These are phyloP conservation scores for Gentiana straminea DNA, from an alignment of 257 asterid species.

Conservation along the genomic window DNA sequence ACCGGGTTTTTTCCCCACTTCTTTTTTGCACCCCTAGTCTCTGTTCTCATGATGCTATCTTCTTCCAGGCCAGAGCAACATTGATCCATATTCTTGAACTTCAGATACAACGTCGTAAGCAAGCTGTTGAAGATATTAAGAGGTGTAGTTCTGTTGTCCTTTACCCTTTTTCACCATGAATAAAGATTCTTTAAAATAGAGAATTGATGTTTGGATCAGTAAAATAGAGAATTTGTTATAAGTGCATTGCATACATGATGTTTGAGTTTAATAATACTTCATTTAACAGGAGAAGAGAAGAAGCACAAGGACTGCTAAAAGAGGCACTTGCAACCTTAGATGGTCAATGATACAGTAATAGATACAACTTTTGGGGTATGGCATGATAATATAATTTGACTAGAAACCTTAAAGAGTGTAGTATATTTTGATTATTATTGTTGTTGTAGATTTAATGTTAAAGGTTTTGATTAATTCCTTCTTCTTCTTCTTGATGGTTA, in stretches of 20 bases:
- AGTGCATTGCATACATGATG: no score
- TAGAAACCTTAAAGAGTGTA: no score
- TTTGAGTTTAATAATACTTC: slow-evolving; percentile 3
- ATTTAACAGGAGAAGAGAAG: slow-evolving; percentile 73
- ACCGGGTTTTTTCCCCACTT: background rate
- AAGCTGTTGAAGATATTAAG: slow-evolving; percentile 95
- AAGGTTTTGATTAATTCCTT: no score
- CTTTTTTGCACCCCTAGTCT: background rate
- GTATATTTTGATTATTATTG: no score
- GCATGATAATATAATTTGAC: no score
- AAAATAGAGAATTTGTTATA: no score
- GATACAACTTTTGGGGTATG: background rate
- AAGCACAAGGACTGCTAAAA: slow-evolving; percentile 54
- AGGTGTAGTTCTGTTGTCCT: slow-evolving; percentile 30
- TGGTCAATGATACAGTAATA: slow-evolving; percentile 25
- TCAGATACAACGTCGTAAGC: slow-evolving; percentile 84
- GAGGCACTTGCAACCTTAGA: slow-evolving; percentile 69
- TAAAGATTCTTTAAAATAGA: no score
- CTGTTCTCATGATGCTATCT: slow-evolving; percentile 4
- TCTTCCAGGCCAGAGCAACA: slow-evolving; percentile 90
- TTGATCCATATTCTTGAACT: slow-evolving; percentile 87
- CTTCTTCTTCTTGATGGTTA: no score
- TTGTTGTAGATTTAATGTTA: no score
- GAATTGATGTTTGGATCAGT: no score
- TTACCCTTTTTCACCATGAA: no score